Evolutionary conservation across 768 basidiomycete species (phyloP).

Genomic region (Pleurotus djamor): DNA sequence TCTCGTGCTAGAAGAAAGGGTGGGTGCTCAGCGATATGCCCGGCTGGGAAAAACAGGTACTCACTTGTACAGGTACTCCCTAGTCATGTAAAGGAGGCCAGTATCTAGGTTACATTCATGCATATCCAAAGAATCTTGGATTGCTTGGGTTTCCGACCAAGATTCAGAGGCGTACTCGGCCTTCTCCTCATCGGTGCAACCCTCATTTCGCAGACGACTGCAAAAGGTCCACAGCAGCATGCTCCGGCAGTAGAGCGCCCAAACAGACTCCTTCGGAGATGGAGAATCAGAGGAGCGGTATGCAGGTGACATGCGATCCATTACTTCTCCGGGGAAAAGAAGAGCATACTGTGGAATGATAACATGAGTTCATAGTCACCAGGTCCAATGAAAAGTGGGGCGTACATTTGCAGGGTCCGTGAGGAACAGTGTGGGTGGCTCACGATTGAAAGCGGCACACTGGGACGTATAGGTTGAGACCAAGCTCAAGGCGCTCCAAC

Average conservation of each 20-base stretch:
- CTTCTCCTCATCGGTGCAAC: constrained; percentile 45
- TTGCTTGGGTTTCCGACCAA: constrained; percentile 62
- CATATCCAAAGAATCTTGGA: constrained; percentile 64
- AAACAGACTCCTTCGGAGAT: constrained; percentile 74
- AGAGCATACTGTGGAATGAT: constrained; percentile 47
- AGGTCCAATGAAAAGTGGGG: constrained; percentile 11
- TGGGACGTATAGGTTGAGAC: constrained; percentile 68
- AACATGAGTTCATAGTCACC: constrained; percentile 2
- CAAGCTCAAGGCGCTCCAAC: constrained; percentile 72
- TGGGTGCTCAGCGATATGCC: constrained; percentile 10
- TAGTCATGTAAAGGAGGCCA: constrained; percentile 59
- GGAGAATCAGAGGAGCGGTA: constrained; percentile 38
- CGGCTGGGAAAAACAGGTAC: constrained; percentile 20
- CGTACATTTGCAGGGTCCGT: constrained; percentile 68
- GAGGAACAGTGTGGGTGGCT: constrained; percentile 55
- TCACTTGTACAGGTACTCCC: constrained; percentile 76
- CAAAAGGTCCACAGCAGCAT: constrained; percentile 82
- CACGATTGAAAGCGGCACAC: constrained; percentile 62
- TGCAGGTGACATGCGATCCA: constrained; percentile 43
- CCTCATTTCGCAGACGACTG: constrained; percentile 43
- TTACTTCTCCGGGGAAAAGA: constrained; percentile 74
- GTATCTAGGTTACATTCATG: constrained; percentile 75
- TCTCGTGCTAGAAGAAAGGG: constrained; percentile 44
- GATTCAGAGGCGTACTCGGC: constrained; percentile 59
- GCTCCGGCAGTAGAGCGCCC: constrained; percentile 80